phyloP scores from a whole-genome alignment of 345 rosid species.

The Camelina neglecta region DNA sequence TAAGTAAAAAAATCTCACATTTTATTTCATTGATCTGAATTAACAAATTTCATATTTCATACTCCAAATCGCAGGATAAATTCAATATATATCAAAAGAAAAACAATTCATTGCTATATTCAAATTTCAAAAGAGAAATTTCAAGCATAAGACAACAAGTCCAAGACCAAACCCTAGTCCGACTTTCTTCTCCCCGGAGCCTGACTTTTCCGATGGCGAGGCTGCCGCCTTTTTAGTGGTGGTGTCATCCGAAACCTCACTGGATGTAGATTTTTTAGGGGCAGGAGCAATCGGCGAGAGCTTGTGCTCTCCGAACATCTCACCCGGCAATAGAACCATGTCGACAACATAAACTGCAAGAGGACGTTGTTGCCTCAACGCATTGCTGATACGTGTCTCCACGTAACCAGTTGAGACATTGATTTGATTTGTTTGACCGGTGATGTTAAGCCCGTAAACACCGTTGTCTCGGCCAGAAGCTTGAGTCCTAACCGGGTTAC shows the following conservation, averaged over 20 bases:
- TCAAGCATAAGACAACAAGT: constrained; percentile 59
- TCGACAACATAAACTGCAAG: constrained; percentile 82
- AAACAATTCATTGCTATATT: constrained; percentile 3
- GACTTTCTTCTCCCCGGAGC: constrained; percentile 42
- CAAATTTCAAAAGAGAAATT: constrained; percentile 46
- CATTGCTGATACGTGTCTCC: constrained; percentile 65
- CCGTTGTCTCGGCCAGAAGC: constrained; percentile 60
- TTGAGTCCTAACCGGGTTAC: constrained; percentile 84
- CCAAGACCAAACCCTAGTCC: constrained; percentile 60
- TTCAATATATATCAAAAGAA: constrained; percentile 7
- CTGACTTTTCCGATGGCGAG: constrained; percentile 37
- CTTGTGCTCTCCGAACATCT: constrained; percentile 56
- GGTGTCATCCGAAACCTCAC: constrained; percentile 25
- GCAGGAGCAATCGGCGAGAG: constrained; percentile 55
- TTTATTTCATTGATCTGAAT: constrained; percentile 19
- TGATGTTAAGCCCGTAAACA: constrained; percentile 66
- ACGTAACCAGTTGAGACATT: constrained; percentile 75
- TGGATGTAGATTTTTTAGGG: constrained; percentile 30
- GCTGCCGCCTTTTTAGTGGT: constrained; percentile 48
- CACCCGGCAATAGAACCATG: constrained; percentile 73
- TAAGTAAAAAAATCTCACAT: not conserved
- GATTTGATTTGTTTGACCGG: constrained; percentile 69
- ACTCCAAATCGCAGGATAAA: not conserved
- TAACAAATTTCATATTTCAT: constrained; percentile 25
- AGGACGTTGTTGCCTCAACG: constrained; percentile 55